Evolutionary conservation across 192 early-diverging fungal genomes (phyloP), one percentile per base, ranked within the genome.

Genomic region (Coemansia sp.): DNA sequence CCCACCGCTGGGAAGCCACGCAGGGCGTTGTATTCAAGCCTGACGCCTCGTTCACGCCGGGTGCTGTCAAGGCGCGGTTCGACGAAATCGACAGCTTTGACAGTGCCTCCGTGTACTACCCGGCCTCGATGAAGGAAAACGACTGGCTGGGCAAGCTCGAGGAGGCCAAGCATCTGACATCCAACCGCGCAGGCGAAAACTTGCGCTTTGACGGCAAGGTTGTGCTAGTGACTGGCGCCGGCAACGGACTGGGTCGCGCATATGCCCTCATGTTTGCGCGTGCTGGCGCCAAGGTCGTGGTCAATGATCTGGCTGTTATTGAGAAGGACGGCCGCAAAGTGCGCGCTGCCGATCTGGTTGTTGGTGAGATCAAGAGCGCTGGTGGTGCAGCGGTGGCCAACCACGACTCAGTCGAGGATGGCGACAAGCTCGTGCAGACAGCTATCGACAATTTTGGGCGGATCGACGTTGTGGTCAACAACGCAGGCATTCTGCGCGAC

Each of bases 401-500:
- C 71, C 89, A 91, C 79, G 90, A 95, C 76, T 99, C 96, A 26
- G 96, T 99, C 23, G 95, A 96, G 72, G 91, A 96, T n/a, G 96
- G 96, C 52, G 95, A 99, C 7, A 90, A 91, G 77, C 77, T 98
- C 10, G 87, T 98, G 31, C 91, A 93, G 40, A 95, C 96, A 7
- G 96, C 95, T 7, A 84, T 98, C 63, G 85, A 91, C 71, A 88
- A 88, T 18, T 92, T 90, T 82, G 91, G 91, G 7, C 87, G 89
- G 10, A 66, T 92, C 57, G 91, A 92, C 63, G 79, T 99, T 62
- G 64, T 99, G 25, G 86, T 99, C 68, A 99, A 99, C 88, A 99
- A 99, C 68, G 96, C 96, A 21, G 96, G 96, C 64, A 97, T 99
- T 58, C 84, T 99, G 58, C 88, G 95, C 65, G 96, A 99, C 84